phyloP scores from a whole-genome alignment of 2,329 filamentous ascomycete genomes.

The Cladosporium sp. region DNA sequence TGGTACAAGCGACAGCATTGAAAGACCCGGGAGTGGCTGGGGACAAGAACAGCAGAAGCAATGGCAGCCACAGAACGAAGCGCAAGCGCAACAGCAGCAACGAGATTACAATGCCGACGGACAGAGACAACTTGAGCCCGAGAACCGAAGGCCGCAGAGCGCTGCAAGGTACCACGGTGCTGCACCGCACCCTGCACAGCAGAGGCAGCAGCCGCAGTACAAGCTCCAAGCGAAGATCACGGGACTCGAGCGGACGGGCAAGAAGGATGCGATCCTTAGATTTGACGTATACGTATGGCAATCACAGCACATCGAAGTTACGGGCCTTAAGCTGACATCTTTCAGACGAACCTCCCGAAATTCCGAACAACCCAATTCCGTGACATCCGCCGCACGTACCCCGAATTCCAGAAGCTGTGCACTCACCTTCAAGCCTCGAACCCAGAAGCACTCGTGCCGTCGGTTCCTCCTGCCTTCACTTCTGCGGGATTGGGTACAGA shows the following conservation, averaged over 20 bases:
- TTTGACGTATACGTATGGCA: conserved; percentile 90
- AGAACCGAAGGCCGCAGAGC: conserved; percentile 27
- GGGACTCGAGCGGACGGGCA: conserved; percentile 82
- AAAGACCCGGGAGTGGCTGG: conserved; percentile 12
- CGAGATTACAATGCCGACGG: conserved; percentile 12
- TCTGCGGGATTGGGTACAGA: conserved; percentile 93
- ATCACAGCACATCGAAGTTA: not conserved
- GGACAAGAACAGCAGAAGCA: conserved; percentile 22
- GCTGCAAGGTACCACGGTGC: conserved; percentile 30
- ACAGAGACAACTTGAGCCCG: conserved; percentile 14
- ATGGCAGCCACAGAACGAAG: conserved; percentile 31
- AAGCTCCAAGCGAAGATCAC: conserved; percentile 94
- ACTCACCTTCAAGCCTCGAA: conserved; percentile 97
- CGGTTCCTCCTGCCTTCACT: conserved; percentile 89
- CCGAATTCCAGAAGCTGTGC: conserved; percentile 93
- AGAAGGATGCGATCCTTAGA: conserved; percentile 89
- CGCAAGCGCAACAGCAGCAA: conserved; percentile 36
- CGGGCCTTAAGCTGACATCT: conserved; percentile 16
- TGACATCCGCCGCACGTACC: conserved; percentile 90
- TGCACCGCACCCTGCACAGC: conserved; percentile 29
- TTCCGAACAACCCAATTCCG: conserved; percentile 98
- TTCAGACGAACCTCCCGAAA: conserved; percentile 93
- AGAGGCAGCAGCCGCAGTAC: conserved; percentile 34
- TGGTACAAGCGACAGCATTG: conserved; percentile 4
- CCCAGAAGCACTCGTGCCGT: conserved; percentile 88